Conservation (phyloP, 2,329 filamentous ascomycete species). For the Thelonectria rubi region DNA sequence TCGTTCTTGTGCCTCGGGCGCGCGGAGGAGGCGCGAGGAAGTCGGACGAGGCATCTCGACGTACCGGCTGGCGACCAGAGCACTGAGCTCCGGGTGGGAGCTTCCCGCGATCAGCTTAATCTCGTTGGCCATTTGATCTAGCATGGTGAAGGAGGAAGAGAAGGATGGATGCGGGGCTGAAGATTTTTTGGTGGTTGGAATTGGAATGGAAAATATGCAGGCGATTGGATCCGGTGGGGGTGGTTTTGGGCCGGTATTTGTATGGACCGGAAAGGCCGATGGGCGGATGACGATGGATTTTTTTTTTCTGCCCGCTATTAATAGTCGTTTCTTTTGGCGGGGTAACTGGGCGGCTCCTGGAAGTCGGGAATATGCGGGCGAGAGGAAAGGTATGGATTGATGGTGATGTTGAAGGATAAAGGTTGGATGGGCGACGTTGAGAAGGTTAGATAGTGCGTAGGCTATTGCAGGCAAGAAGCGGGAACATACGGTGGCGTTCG, state of each 20-base stretch:
- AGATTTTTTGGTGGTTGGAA: slow-evolving; percentile 40
- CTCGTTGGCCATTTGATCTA: slow-evolving; percentile 61
- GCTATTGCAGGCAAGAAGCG: too few relatives aligned
- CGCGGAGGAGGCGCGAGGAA: not conserved
- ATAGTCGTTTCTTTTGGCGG: too few relatives aligned
- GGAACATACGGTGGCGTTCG: too few relatives aligned
- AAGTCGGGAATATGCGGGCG: too few relatives aligned
- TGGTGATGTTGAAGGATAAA: too few relatives aligned
- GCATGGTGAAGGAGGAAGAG: slow-evolving; percentile 44
- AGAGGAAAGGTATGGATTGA: too few relatives aligned
- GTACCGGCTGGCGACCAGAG: slow-evolving; percentile 56
- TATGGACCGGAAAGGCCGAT: too few relatives aligned
- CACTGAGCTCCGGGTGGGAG: slow-evolving; percentile 59
- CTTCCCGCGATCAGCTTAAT: slow-evolving; percentile 62
- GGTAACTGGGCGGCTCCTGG: too few relatives aligned
- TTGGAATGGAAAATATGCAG: slow-evolving; percentile 32
- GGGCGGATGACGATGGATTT: too few relatives aligned
- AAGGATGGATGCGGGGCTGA: slow-evolving; percentile 39
- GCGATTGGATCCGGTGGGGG: not conserved
- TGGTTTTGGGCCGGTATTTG: slow-evolving; percentile 13
- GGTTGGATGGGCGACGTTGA: too few relatives aligned
- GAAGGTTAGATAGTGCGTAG: too few relatives aligned
- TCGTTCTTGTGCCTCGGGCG: slow-evolving; percentile 13
- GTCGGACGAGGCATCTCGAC: slow-evolving; percentile 21
- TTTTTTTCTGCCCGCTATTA: too few relatives aligned